Evolutionary conservation across 2,329 filamentous ascomycete genomes (phyloP).

Genomic region (Venturia effusa): DNA sequence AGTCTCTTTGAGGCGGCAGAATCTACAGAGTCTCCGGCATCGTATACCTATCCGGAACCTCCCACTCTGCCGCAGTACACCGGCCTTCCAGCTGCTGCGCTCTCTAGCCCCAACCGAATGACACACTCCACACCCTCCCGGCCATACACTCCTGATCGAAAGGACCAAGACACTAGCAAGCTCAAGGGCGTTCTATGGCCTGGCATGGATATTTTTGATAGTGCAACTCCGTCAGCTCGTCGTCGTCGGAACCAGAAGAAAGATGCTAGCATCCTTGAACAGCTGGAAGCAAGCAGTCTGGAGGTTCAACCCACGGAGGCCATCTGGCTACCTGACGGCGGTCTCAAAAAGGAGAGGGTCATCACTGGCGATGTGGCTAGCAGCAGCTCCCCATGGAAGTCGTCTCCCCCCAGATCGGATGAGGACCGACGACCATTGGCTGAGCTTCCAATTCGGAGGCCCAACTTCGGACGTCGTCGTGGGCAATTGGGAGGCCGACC

Average conservation of each 20-base stretch:
- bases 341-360: background rate
- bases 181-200: constrained; percentile 67
- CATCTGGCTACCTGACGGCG: background rate
- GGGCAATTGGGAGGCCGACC: background rate
- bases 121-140: background rate
- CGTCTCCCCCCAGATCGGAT: background rate
- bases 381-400: background rate
- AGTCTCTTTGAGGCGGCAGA: background rate
- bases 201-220: constrained; percentile 74
- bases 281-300: background rate
- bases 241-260: constrained; percentile 71
- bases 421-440: background rate
- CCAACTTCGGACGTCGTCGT: constrained; percentile 4
- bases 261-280: background rate
- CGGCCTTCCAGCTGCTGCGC: background rate
- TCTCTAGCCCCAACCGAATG: background rate
- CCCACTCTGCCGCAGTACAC: background rate
- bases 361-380: background rate
- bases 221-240: constrained; percentile 62
- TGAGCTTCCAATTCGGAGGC: background rate
- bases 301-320: background rate
- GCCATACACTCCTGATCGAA: background rate
- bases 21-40: background rate
- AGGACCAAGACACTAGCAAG: constrained; percentile 24
- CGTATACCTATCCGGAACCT: background rate